Base-by-base conservation (phyloP, 805 yeast genomes). In the Middelhovenomyces tepae region DNA sequence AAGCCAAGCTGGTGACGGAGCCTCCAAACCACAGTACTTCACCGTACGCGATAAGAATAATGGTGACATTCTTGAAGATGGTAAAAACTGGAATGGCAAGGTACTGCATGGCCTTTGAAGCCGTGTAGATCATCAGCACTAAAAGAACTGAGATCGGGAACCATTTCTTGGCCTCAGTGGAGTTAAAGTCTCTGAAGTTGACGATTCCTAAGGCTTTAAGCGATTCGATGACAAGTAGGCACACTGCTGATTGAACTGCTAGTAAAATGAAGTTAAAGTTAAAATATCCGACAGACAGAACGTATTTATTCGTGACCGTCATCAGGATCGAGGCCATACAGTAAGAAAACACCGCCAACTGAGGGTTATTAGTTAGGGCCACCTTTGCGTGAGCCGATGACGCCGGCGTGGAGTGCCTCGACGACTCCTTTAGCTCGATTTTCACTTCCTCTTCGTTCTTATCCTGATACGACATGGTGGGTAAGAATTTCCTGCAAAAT, bases 1-100 rank as follows among this genome's bases (percentile, higher is more conserved):
- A 66, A 29, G 94, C 86, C 91, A 87, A 78, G 23, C 87, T 60
- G 34, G 95, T 77, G 49, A 89, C 95, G 41, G 68, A 62, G 44
- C 96, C 96, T 42, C 95, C 95, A 52, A 89, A 91, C 93, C 95
- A 89, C 41, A 91, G 50, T 22, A 89, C 96, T 65, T 91, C 98
- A 66, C 97, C 97, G 58, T 91, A 91, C 22, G 98, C 97, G 58
- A 91, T 91, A 55, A 91, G 67, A 46, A 91, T 89, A 55, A 91
- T 91, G 42, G 98, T 89, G 61, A 91, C 74, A 64, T 91, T 91
- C 72, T 91, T 91, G 79, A 91, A 91, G 50, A 91, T 89, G 45
- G 98, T 91, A 71, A 86, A 91, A 38, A 91, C 94, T 34, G 98
- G 98, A 39, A 91, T 87, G 33, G 89, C 68, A 54, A 91, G 74